Percentiles rank a stretch among this genome's conserved stretches.
Conservation (phyloP, 75 land plant genomes). For the Sequoia sempervirens region DNA sequence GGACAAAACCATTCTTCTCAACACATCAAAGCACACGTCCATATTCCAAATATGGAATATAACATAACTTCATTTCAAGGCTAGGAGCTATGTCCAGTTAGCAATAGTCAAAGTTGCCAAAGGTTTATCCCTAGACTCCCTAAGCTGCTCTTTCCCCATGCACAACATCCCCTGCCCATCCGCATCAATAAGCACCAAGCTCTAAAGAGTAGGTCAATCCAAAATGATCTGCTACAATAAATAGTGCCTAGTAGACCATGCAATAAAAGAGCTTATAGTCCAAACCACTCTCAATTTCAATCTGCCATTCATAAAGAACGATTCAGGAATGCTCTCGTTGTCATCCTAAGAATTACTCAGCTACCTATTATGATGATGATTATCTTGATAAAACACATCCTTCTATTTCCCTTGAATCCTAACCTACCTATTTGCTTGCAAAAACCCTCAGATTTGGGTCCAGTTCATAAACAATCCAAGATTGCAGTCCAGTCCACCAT, state of each 20-base stretch:
- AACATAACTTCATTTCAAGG: constrained; percentile 57
- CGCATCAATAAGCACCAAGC: constrained; percentile 46
- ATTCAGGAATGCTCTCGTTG: constrained; percentile 49
- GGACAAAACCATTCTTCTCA: no score
- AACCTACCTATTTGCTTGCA: no score
- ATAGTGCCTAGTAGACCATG: constrained; percentile 66
- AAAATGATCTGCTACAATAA: constrained; percentile 47
- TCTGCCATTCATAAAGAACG: constrained; percentile 51
- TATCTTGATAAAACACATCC: background rate
- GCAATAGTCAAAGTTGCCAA: constrained; percentile 51
- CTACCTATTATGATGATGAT: background rate
- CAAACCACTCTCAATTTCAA: constrained; percentile 65
- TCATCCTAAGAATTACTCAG: constrained; percentile 9
- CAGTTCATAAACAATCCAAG: no score
- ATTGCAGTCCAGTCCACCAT: no score
- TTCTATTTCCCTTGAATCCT: background rate
- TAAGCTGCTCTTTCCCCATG: constrained; percentile 66
- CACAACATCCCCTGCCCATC: constrained; percentile 62
- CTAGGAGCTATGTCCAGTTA: constrained; percentile 50
- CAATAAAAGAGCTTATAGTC: constrained; percentile 68
- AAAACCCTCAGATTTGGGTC: no score
- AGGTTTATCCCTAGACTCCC: constrained; percentile 55
- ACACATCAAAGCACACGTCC: no score
- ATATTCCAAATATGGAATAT: constrained; percentile 42
- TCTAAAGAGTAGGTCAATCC: constrained; percentile 52